Evolutionary conservation across 164 flowering plant species (phyloP).

Genomic region (Tetrastigma voinierianum): DNA sequence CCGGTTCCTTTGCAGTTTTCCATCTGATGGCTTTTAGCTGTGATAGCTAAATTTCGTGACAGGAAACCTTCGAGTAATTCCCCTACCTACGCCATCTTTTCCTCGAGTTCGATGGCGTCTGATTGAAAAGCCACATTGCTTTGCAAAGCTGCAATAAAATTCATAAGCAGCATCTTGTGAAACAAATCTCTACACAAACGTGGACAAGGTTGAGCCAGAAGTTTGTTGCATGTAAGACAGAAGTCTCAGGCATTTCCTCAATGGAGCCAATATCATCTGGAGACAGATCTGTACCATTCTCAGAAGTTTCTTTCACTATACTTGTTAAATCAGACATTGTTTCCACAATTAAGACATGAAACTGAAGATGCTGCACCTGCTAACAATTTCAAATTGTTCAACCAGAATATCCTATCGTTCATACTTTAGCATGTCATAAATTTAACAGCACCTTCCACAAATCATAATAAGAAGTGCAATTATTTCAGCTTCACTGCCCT

Average conservation of each 20-base stretch:
- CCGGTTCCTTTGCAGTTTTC: slow-evolving; percentile 71
- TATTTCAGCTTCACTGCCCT: too few relatives aligned
- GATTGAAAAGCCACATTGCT: slow-evolving; percentile 85
- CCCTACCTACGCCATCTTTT: slow-evolving; percentile 85
- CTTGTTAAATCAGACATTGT: slow-evolving; percentile 50
- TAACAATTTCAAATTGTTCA: too few relatives aligned
- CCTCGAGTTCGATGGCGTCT: slow-evolving; percentile 83
- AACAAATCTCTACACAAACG: slow-evolving; percentile 79
- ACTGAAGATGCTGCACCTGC: too few relatives aligned
- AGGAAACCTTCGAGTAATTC: slow-evolving; percentile 76
- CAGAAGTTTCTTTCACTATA: slow-evolving; percentile 50
- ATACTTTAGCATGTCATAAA: too few relatives aligned
- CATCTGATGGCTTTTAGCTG: slow-evolving; percentile 68
- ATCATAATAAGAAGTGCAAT: too few relatives aligned
- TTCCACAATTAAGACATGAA: too few relatives aligned
- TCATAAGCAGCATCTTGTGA: slow-evolving; percentile 92
- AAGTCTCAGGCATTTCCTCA: slow-evolving; percentile 66
- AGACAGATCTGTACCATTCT: slow-evolving; percentile 63
- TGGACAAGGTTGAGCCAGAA: slow-evolving; percentile 71
- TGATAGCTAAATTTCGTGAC: too few relatives aligned
- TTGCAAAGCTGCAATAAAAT: slow-evolving; percentile 82
- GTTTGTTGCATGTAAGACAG: slow-evolving; percentile 77
- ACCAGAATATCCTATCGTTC: too few relatives aligned
- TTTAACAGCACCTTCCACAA: too few relatives aligned
- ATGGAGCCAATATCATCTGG: slow-evolving; percentile 58